These are phyloP conservation scores for Diaporthe sp. DNA, from an alignment of 2,329 filamentous ascomycete species.

Conservation along the genomic window DNA sequence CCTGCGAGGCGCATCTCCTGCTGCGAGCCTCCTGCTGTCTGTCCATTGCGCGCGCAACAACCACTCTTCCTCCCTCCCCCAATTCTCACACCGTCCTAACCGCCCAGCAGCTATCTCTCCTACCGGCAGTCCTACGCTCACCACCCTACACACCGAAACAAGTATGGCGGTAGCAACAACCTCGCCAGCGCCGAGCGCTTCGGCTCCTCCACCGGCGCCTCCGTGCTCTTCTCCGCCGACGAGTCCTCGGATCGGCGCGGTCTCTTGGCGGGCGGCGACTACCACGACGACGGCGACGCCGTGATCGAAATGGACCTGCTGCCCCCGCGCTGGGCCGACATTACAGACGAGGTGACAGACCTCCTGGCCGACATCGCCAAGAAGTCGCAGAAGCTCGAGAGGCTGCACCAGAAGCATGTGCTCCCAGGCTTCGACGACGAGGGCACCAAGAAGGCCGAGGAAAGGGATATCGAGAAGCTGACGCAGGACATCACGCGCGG, in stretches of 20 bases:
- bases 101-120: conserved; percentile 84
- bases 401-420: conserved; percentile 96
- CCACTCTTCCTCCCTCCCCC: background rate
- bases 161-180: conserved; percentile 66
- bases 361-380: conserved; percentile 83
- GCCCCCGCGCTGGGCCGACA: conserved; percentile 94
- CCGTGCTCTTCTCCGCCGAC: conserved; percentile 68
- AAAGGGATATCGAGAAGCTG: conserved; percentile 88
- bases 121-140: conserved; percentile 99
- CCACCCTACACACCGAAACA: conserved; percentile 88
- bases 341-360: conserved; percentile 93
- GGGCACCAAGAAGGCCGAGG: conserved; percentile 87
- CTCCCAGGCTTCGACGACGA: conserved; percentile 97
- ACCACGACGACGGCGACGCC: conserved; percentile 90
- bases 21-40: background rate
- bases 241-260: conserved; percentile 74
- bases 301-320: conserved; percentile 99
- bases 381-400: conserved; percentile 88
- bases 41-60: conserved; percentile 36
- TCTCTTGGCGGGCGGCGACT: conserved; percentile 83
- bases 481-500: conserved; percentile 91
- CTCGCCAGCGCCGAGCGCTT: conserved; percentile 70
- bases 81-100: background rate
- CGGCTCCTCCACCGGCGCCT: conserved; percentile 58
- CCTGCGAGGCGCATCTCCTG: background rate